Percentiles rank a stretch among this genome's conserved stretches.
Conservation (phyloP, 352 stramenopile genomes). For the Phytopythium helicoides region DNA sequence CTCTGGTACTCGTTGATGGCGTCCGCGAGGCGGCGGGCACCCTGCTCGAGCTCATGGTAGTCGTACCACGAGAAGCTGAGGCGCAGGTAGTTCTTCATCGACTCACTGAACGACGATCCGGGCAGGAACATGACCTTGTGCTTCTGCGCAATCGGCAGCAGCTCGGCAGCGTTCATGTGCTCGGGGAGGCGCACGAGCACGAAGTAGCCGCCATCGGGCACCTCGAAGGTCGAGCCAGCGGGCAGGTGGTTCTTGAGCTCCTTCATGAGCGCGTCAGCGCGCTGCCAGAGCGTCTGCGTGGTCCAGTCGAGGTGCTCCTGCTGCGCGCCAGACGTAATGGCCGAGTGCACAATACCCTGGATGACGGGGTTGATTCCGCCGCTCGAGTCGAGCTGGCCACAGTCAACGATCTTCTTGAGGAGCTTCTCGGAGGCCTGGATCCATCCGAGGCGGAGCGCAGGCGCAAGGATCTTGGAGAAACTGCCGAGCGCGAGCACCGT, state of each 20-base stretch:
- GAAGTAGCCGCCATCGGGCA: slow-evolving; percentile 87
- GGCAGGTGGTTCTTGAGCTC: slow-evolving; percentile 66
- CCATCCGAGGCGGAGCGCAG: slow-evolving; percentile 90
- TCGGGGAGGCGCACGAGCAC: slow-evolving; percentile 81
- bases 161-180: slow-evolving; percentile 67
- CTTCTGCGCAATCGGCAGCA: slow-evolving; percentile 77
- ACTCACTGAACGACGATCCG: slow-evolving; percentile 77
- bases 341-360: slow-evolving; percentile 82
- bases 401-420: slow-evolving; percentile 68
- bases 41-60: slow-evolving; percentile 70
- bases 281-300: slow-evolving; percentile 67
- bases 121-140: slow-evolving; percentile 89
- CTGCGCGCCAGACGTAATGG: slow-evolving; percentile 67
- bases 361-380: slow-evolving; percentile 93
- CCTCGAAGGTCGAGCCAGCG: slow-evolving; percentile 63
- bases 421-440: slow-evolving; percentile 74
- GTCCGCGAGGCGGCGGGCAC: slow-evolving; percentile 64
- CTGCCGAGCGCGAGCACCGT: slow-evolving; percentile 89
- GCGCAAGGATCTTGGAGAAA: slow-evolving; percentile 96
- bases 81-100: slow-evolving; percentile 88
- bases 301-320: slow-evolving; percentile 77
- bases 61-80: slow-evolving; percentile 90
- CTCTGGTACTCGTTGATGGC: slow-evolving; percentile 65
- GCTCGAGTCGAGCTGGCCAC: slow-evolving; percentile 91
- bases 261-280: slow-evolving; percentile 73